Percentiles rank a stretch among this genome's conserved stretches.
Evolutionary conservation across 2,329 filamentous ascomycete genomes (phyloP).

Genomic region (Cladosporium sp.): DNA sequence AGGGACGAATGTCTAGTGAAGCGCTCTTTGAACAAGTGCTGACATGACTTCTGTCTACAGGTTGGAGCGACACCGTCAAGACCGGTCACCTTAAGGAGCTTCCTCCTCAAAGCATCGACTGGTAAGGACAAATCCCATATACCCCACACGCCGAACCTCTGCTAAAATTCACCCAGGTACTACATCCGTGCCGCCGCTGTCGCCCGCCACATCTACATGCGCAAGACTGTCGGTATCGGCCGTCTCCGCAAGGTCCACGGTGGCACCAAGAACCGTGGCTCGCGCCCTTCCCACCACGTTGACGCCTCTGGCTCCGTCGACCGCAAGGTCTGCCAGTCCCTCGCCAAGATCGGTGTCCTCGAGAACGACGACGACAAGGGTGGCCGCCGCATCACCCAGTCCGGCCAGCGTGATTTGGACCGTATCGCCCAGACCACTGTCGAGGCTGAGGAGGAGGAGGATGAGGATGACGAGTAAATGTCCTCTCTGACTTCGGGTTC

Average conservation of each 20-base stretch:
- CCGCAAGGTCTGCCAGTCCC: slow-evolving; percentile 94
- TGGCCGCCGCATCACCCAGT: slow-evolving; percentile 96
- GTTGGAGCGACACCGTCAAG: slow-evolving; percentile 99
- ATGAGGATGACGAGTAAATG: slow-evolving; percentile 39
- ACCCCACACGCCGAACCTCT: neutral
- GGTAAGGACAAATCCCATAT: slow-evolving; percentile 46
- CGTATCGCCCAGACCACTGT: slow-evolving; percentile 58
- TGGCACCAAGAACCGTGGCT: slow-evolving; percentile 87
- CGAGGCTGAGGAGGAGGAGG: slow-evolving; percentile 54
- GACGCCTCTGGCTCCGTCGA: slow-evolving; percentile 94
- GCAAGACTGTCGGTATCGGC: slow-evolving; percentile 98
- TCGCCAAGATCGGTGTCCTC: slow-evolving; percentile 98
- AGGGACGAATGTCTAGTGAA: slow-evolving; percentile 41
- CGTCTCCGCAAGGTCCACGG: slow-evolving; percentile 96
- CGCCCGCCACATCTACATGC: slow-evolving; percentile 97
- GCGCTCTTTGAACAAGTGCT: slow-evolving; percentile 36
- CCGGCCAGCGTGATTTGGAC: slow-evolving; percentile 98
- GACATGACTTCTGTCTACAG: slow-evolving; percentile 57
- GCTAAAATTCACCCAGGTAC: slow-evolving; percentile 50
- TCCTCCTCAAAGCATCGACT: slow-evolving; percentile 96
- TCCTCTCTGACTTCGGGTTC: slow-evolving; percentile 14
- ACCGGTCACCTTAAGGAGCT: slow-evolving; percentile 95
- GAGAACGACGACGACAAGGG: slow-evolving; percentile 99
- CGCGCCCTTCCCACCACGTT: slow-evolving; percentile 88
- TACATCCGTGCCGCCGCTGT: slow-evolving; percentile 88